Evolutionary conservation across 257 asterid genomes (phyloP).

Genomic region (Nicotiana obtusifolia): DNA sequence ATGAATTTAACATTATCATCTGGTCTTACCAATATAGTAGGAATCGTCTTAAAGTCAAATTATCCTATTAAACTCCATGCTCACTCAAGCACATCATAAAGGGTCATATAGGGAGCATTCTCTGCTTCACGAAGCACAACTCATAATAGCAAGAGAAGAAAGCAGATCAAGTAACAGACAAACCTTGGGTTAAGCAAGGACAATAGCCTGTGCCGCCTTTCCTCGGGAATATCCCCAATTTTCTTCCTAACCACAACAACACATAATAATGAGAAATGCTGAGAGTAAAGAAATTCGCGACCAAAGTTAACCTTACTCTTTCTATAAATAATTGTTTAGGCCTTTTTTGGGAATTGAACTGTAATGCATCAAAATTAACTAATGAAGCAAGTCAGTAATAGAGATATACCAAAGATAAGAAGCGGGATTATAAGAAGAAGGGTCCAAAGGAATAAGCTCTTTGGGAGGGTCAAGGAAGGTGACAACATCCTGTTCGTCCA

Average conservation of each 20-base stretch:
- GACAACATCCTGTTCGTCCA: conserved; percentile 66
- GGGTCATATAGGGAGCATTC: background rate
- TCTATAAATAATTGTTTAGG: too few species aligned
- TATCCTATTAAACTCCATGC: background rate
- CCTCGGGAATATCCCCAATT: conserved; percentile 74
- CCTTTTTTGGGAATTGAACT: too few species aligned
- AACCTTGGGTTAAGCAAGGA: conserved; percentile 60
- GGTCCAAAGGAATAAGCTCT: conserved; percentile 72
- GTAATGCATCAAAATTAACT: background rate
- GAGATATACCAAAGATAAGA: conserved; percentile 61
- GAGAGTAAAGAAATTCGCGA: background rate
- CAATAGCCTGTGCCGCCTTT: conserved; percentile 63
- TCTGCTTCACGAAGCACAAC: background rate
- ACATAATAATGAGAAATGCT: background rate
- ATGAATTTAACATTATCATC: background rate
- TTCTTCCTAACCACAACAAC: conserved; percentile 59
- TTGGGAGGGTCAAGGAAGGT: conserved; percentile 75
- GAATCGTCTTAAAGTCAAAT: background rate
- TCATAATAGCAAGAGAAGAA: background rate
- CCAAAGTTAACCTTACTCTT: background rate
- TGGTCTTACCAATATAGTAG: background rate
- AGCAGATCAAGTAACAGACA: conserved; percentile 1
- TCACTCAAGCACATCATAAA: background rate
- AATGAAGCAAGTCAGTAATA: background rate
- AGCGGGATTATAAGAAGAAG: conserved; percentile 74